phyloP scores from a whole-genome alignment of 345 rosid genomes.

The Syzygium aqueum region DNA sequence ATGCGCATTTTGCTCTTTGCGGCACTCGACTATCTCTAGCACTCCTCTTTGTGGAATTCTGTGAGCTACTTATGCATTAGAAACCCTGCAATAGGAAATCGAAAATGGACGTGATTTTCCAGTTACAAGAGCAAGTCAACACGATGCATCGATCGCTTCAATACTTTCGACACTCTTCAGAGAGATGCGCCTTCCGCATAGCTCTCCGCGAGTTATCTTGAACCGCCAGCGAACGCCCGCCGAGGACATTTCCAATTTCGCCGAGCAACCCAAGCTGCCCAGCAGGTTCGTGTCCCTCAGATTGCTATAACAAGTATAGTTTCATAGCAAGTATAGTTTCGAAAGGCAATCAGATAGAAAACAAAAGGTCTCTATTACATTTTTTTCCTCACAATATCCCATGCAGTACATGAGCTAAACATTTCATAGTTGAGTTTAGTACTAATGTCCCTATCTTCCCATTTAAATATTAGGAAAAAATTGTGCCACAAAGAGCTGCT shows the following conservation, averaged over 20 bases:
- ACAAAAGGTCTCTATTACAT: too few relatives aligned
- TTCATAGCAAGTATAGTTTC: too few relatives aligned
- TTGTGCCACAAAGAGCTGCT: too few relatives aligned
- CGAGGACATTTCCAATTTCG: slow-evolving; percentile 35
- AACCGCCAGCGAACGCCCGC: slow-evolving; percentile 55
- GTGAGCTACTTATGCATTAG: background rate
- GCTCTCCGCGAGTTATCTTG: slow-evolving; percentile 73
- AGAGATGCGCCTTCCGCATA: slow-evolving; percentile 79
- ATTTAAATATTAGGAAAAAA: too few relatives aligned
- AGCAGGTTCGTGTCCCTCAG: slow-evolving; percentile 39
- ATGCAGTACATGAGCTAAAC: too few relatives aligned
- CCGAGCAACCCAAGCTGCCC: slow-evolving; percentile 73
- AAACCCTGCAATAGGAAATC: background rate
- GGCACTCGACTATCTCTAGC: too few relatives aligned
- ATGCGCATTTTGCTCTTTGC: too few relatives aligned
- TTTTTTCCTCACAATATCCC: too few relatives aligned
- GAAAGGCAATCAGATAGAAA: too few relatives aligned
- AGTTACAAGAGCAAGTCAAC: slow-evolving; percentile 87
- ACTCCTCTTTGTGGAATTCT: background rate
- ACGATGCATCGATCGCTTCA: slow-evolving; percentile 66
- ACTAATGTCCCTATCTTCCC: too few relatives aligned
- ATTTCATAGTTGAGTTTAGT: too few relatives aligned
- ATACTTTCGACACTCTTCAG: slow-evolving; percentile 67
- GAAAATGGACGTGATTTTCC: slow-evolving; percentile 43
- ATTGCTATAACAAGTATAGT: too few relatives aligned